Evolutionary conservation across 148 eudicot species (phyloP).

Genomic region (Gaultheria prostrata): DNA sequence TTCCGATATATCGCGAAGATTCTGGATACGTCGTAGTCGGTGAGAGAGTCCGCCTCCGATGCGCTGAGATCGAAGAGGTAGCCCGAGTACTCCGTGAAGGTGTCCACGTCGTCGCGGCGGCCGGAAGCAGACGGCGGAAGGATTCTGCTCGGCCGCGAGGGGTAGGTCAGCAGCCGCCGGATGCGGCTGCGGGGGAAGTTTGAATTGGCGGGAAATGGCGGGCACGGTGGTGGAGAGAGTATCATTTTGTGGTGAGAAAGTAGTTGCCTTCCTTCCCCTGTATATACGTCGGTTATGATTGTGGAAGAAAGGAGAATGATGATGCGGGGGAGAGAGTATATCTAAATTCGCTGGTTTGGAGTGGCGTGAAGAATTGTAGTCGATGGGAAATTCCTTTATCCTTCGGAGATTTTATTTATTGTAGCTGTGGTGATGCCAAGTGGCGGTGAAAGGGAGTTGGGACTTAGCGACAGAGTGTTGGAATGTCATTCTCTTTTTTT

Average conservation of each 20-base stretch:
- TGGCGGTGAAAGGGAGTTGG: neutral
- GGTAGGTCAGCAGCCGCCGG: neutral
- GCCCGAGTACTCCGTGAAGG: conserved; percentile 74
- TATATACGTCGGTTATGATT: neutral
- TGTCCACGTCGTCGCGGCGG: conserved; percentile 45
- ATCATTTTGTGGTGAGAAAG: conserved; percentile 10
- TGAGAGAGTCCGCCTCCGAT: conserved; percentile 60
- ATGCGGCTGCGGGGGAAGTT: conserved; percentile 7
- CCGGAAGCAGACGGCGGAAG: conserved; percentile 13
- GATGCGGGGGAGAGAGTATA: too few species aligned
- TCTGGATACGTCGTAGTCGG: conserved; percentile 55
- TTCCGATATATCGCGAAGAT: conserved; percentile 54
- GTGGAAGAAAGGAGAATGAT: neutral
- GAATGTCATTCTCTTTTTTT: too few species aligned
- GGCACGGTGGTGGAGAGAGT: conserved; percentile 23
- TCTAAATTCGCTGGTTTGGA: neutral
- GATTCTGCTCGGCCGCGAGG: neutral
- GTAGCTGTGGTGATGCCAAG: conserved; percentile 11
- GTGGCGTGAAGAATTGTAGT: neutral
- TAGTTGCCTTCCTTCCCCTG: too few species aligned
- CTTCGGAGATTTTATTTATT: neutral
- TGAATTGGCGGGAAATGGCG: conserved; percentile 4
- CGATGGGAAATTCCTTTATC: neutral
- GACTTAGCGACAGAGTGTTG: too few species aligned
- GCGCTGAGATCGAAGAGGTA: conserved; percentile 66